Evolutionary conservation across 176 grass and related monocot species (phyloP).

Genomic region (Rhynchospora breviuscula): DNA sequence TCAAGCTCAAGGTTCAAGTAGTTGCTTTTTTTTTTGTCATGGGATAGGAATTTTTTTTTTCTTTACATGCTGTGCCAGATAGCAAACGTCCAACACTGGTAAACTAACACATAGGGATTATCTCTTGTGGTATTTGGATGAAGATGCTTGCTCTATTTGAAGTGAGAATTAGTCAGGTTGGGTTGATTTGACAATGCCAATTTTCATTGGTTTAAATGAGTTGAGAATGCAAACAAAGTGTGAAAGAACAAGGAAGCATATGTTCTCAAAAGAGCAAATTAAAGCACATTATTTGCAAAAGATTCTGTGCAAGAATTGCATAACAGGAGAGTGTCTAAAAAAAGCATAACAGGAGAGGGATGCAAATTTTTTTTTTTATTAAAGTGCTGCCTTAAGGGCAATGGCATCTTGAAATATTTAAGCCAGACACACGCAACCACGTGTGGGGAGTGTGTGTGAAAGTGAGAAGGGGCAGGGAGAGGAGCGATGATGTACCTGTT

Average conservation of each 20-base stretch:
- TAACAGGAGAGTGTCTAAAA: neutral
- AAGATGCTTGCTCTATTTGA: neutral
- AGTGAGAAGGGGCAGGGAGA: too few relatives aligned
- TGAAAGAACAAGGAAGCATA: neutral
- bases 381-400: neutral
- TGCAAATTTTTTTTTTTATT: neutral
- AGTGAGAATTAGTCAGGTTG: neutral
- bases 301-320: neutral
- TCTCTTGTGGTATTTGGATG: neutral
- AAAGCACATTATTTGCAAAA: neutral
- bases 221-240: neutral
- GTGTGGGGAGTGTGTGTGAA: too few relatives aligned
- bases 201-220: neutral
- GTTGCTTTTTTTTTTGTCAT: neutral
- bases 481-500: too few relatives aligned
- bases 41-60: neutral
- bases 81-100: neutral
- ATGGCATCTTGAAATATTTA: neutral
- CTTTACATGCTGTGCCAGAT: neutral
- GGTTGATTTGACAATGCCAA: neutral
- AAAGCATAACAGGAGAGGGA: neutral
- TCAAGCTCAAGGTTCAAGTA: slow-evolving; percentile 53
- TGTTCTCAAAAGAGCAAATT: neutral
- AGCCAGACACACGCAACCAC: neutral
- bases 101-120: neutral